Percentiles rank a stretch among this genome's conserved stretches.
These are phyloP conservation scores for Ustilago loliicola DNA, from an alignment of 1,284 basidiomycete species.

Conservation along the genomic window DNA sequence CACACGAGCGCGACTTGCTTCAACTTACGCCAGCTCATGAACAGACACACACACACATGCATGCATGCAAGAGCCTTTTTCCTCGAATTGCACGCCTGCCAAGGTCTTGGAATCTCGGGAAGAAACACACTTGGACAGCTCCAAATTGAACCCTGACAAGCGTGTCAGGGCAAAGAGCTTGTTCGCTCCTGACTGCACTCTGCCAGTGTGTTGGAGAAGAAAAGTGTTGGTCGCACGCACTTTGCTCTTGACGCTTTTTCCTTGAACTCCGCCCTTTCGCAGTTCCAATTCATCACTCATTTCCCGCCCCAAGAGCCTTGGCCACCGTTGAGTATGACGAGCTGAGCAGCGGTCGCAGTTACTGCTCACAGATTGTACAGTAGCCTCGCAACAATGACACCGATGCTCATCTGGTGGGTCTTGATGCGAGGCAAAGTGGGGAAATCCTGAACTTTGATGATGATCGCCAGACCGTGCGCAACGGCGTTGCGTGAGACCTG, in stretches of 20 bases:
- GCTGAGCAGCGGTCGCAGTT: not conserved
- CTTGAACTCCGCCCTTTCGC: slow-evolving; percentile 1
- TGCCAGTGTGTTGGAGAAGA: not conserved
- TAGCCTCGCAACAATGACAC: not conserved
- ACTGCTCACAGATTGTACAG: not conserved
- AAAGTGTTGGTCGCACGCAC: slow-evolving; percentile 7
- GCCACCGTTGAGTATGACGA: not conserved
- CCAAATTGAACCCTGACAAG: slow-evolving; percentile 11
- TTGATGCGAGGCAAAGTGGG: not conserved
- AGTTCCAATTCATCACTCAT: not conserved
- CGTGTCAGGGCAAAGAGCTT: not conserved
- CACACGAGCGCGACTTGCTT: slow-evolving; percentile 9
- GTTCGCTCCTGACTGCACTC: not conserved
- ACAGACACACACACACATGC: slow-evolving; percentile 6
- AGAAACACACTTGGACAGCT: slow-evolving; percentile 6
- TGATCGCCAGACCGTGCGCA: slow-evolving; percentile 12
- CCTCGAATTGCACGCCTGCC: not conserved
- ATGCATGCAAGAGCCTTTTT: slow-evolving; percentile 4
- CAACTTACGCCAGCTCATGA: slow-evolving; percentile 7
- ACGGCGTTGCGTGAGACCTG: not conserved
- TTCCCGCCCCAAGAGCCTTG: not conserved
- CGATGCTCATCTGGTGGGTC: slow-evolving; percentile 1
- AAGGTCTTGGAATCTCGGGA: slow-evolving; percentile 12
- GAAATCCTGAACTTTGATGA: not conserved
- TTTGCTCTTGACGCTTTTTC: not conserved